These are phyloP conservation scores for Batrachochytrium dendrobatidis DNA, from an alignment of 371 early-diverging fungal species.

Conservation along the genomic window DNA sequence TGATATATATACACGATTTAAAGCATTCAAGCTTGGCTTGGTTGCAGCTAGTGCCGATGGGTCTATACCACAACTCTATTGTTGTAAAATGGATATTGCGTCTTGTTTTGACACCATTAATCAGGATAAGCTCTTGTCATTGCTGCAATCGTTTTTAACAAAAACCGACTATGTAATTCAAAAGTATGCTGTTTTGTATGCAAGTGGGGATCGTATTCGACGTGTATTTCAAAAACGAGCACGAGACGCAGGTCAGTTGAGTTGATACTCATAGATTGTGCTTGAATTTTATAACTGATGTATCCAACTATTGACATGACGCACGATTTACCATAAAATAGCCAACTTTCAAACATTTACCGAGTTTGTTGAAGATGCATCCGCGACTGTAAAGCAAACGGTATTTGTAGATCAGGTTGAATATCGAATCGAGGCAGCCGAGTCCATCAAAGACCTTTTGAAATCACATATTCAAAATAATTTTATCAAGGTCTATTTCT, in stretches of 20 bases:
- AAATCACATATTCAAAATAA: slow-evolving; percentile 57
- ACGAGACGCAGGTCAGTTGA: slow-evolving; percentile 15
- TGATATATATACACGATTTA: slow-evolving; percentile 49
- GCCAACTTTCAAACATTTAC: slow-evolving; percentile 41
- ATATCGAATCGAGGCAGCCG: slow-evolving; percentile 28
- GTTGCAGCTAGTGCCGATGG: too few species aligned
- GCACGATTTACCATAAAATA: background rate
- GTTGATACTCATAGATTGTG: background rate
- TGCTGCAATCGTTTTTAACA: slow-evolving; percentile 45
- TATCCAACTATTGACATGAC: background rate
- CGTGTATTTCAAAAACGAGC: slow-evolving; percentile 23
- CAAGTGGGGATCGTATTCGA: slow-evolving; percentile 35
- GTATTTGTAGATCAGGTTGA: slow-evolving; percentile 56
- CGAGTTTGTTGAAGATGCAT: slow-evolving; percentile 35
- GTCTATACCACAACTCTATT: slow-evolving; percentile 46
- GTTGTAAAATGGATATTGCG: slow-evolving; percentile 77
- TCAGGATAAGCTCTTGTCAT: slow-evolving; percentile 53
- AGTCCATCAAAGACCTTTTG: slow-evolving; percentile 35
- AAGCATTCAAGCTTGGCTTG: slow-evolving; percentile 44
- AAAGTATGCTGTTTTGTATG: slow-evolving; percentile 38
- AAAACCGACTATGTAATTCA: slow-evolving; percentile 56
- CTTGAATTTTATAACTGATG: background rate
- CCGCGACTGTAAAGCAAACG: slow-evolving; percentile 38
- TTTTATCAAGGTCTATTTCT: slow-evolving; percentile 48
- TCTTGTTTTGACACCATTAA: slow-evolving; percentile 74